These are phyloP conservation scores for Vaccinium corymbosum DNA, from an alignment of 148 eudicot genomes.

Conservation along the genomic window DNA sequence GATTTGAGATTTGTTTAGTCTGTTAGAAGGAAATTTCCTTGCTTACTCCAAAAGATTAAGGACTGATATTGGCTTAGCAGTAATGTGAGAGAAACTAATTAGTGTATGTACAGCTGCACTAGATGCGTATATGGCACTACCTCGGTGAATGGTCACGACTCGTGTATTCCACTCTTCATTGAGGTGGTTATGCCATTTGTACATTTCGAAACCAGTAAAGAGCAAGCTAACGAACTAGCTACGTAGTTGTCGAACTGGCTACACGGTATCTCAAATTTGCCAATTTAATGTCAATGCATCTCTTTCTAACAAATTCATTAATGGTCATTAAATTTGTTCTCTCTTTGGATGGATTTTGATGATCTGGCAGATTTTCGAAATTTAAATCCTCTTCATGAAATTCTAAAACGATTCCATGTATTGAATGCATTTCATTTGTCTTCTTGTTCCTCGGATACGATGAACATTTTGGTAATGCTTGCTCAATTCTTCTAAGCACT, in stretches of 20 bases:
- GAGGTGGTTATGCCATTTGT: background rate
- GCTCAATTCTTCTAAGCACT: background rate
- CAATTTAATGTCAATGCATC: background rate
- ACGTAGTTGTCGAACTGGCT: background rate
- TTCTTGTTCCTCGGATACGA: background rate
- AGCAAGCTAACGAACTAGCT: background rate
- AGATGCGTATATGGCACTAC: background rate
- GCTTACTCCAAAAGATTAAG: background rate
- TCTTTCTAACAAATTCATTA: constrained; percentile 6
- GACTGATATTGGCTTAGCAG: background rate
- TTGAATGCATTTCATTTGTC: background rate
- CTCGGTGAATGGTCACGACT: background rate
- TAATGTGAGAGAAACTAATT: background rate
- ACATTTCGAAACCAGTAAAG: background rate
- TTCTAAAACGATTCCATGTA: background rate
- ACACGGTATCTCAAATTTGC: background rate
- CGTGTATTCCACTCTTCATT: background rate
- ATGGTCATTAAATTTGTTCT: background rate
- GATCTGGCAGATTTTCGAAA: background rate
- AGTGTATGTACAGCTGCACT: background rate
- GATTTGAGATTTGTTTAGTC: background rate
- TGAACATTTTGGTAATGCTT: background rate
- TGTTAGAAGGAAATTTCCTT: background rate
- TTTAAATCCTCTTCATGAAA: background rate
- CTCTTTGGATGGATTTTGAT: constrained; percentile 1